Evolutionary conservation across 306 rosid species (phyloP).

Genomic region (Dryas octopetala): DNA sequence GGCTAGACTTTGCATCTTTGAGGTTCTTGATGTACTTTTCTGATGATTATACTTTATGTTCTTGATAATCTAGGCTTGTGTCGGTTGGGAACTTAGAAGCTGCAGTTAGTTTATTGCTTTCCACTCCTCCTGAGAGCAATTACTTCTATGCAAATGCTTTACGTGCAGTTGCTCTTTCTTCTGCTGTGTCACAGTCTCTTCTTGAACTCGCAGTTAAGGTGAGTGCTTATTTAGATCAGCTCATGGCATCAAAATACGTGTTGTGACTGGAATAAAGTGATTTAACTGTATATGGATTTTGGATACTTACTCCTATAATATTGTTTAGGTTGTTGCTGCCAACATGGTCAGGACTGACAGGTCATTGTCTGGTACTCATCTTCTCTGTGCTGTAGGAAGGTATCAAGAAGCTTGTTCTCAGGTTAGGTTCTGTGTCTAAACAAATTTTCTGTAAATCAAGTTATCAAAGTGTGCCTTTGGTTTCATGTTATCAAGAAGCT

Average conservation of each 20-base stretch:
- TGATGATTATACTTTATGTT: slow-evolving; percentile 22
- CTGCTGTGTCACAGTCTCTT: slow-evolving; percentile 90
- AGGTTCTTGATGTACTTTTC: background rate
- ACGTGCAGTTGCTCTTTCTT: slow-evolving; percentile 96
- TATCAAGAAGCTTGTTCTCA: slow-evolving; percentile 99
- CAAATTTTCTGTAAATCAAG: slow-evolving; percentile 4
- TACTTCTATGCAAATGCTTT: slow-evolving; percentile 87
- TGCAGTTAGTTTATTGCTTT: slow-evolving; percentile 91
- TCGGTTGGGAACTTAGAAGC: slow-evolving; percentile 90
- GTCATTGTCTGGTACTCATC: slow-evolving; percentile 93
- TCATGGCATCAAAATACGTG: slow-evolving; percentile 21
- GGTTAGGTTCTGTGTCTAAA: slow-evolving; percentile 45
- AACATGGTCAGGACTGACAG: slow-evolving; percentile 98
- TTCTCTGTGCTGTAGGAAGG: slow-evolving; percentile 98
- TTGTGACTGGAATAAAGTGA: slow-evolving; percentile 20
- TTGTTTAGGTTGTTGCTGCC: slow-evolving; percentile 90
- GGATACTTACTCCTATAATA: background rate
- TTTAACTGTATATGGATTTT: slow-evolving; percentile 24
- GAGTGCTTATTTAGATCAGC: slow-evolving; percentile 36
- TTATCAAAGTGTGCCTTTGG: background rate
- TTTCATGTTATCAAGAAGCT: background rate
- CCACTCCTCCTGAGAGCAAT: slow-evolving; percentile 96
- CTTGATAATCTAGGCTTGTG: slow-evolving; percentile 61
- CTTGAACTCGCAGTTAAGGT: slow-evolving; percentile 98
- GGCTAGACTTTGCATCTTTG: slow-evolving; percentile 4